Percentiles rank a stretch among this genome's conserved stretches.
These are phyloP conservation scores for Venturia nashicola DNA, from an alignment of 2,329 filamentous ascomycete genomes.

Conservation along the genomic window DNA sequence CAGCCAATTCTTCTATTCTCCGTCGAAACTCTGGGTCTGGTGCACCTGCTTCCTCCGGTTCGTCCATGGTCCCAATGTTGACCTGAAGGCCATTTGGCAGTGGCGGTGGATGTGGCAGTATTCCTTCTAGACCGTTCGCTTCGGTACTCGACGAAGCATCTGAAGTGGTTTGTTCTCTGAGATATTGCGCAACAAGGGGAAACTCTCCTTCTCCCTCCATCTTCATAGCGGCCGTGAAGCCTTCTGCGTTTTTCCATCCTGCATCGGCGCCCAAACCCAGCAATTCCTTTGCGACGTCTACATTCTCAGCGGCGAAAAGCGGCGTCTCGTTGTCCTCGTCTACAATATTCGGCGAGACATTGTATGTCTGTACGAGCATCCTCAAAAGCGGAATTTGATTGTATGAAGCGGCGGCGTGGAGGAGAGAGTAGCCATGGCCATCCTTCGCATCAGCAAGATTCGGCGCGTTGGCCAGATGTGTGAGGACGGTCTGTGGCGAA, in stretches of 20 bases:
- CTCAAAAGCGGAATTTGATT: conserved; percentile 72
- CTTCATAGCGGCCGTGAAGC: conserved; percentile 68
- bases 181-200: conserved; percentile 61
- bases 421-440: conserved; percentile 81
- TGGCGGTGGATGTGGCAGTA: conserved; percentile 39
- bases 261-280: conserved; percentile 67
- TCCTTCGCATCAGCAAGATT: conserved; percentile 69
- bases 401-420: conserved; percentile 91
- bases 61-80: conserved; percentile 62
- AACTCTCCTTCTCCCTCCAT: conserved; percentile 69
- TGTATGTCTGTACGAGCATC: conserved; percentile 60
- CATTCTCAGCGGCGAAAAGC: conserved; percentile 81
- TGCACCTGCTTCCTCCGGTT: conserved; percentile 46
- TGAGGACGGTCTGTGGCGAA: conserved; percentile 59
- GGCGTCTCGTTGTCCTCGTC: conserved; percentile 92
- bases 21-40: conserved; percentile 73
- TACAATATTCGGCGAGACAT: conserved; percentile 65
- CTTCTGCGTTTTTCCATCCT: conserved; percentile 55
- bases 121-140: conserved; percentile 4
- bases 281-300: conserved; percentile 64
- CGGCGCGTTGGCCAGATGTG: conserved; percentile 61
- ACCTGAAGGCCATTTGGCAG: conserved; percentile 67
- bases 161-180: conserved; percentile 27
- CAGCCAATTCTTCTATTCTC: conserved; percentile 79
- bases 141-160: conserved; percentile 17